Evolutionary conservation across 2,329 filamentous ascomycete genomes (phyloP).

Genomic region (Apiospora sp.): DNA sequence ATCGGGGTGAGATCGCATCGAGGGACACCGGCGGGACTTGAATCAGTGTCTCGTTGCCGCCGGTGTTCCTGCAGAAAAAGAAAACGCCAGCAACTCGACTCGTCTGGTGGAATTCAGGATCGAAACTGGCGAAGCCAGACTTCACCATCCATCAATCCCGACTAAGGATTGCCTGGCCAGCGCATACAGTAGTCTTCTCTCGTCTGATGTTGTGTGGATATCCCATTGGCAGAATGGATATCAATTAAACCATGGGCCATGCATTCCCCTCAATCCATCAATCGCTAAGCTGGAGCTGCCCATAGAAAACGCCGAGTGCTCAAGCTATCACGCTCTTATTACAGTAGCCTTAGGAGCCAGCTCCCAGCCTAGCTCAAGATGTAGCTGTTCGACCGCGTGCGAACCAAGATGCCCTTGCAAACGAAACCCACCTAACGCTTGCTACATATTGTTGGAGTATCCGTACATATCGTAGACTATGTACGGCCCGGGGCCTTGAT

Average conservation of each 20-base stretch:
- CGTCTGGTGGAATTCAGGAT: not conserved
- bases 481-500: too few relatives aligned
- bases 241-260: not conserved
- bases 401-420: conserved; percentile 8
- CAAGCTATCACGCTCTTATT: not conserved
- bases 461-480: not conserved
- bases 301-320: not conserved
- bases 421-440: not conserved
- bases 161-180: not conserved
- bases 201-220: conserved; percentile 14
- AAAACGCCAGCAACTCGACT: not conserved
- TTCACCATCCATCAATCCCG: not conserved
- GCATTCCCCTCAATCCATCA: not conserved
- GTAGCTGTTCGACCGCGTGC: not conserved
- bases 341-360: not conserved
- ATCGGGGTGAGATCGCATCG: not conserved
- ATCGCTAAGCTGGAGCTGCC: not conserved
- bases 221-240: not conserved
- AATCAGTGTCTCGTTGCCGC: conserved; percentile 17
- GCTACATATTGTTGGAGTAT: not conserved
- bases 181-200: not conserved
- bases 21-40: not conserved
- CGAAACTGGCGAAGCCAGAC: not conserved
- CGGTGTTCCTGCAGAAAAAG: conserved; percentile 14
- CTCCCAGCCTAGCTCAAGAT: not conserved